Evolutionary conservation across 2,329 filamentous ascomycete species (phyloP), one percentile per base, ranked within the genome.

Genomic region (Cadophora gregata): DNA sequence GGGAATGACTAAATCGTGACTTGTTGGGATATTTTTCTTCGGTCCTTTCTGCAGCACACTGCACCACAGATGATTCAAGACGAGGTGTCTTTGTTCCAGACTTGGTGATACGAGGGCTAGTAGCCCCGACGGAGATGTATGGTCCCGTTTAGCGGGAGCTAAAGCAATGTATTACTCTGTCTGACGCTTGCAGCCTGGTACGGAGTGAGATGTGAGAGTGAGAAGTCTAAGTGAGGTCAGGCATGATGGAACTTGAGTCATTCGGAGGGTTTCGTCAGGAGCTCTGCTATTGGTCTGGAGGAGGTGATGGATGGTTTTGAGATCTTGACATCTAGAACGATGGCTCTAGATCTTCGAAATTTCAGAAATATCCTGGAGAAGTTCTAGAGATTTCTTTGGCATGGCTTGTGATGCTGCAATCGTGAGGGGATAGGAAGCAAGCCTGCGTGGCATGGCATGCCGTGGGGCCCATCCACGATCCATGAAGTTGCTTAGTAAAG

Each of bases 161-260:
- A 47, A 25, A 63, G 36, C 27, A 33, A 5, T 45, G 60, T 66
- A 61, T 64, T 58, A 58, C 62, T 56, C 31, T 63, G 62, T 63
- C 62, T 65, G 67, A 69, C 67, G 48, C 65, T 67, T 62, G 64
- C 62, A 62, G 67, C 62, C 67, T 67, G 62, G 59, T 56, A 62
- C 62, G 62, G 48, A 33, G 60, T 45, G 48, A n/a, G 24, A 48
- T 38, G 33, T 29, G 42, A 59, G 59, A 38, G 48, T 47, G 27
- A 51, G 48, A 55, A 55, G 59, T 45, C 67, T 53, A 47, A 38
- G 38, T 45, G 48, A 38, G n/a, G 36, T 45, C 19, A 5, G 38
- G 14, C 6, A 53, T 45, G 45, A 36, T 38, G n/a, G 33, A 42
- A 42, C 25, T 27, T 56, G 51, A 56, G 33, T 45, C 51, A 63